phyloP scores from a whole-genome alignment of 768 basidiomycete species.

The Tylopilus intermedius region DNA sequence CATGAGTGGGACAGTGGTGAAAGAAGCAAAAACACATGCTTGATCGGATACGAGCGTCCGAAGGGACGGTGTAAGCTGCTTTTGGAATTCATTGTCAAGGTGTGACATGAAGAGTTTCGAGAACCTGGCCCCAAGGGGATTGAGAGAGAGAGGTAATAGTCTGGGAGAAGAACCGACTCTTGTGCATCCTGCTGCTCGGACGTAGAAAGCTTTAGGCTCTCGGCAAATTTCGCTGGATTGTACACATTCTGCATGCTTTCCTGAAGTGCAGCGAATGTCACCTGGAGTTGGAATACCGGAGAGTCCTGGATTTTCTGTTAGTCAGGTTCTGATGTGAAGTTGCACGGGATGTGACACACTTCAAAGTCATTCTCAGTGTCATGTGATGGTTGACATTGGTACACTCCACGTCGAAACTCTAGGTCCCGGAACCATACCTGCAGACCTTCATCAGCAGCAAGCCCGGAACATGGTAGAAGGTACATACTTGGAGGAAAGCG shows the following conservation, averaged over 20 bases:
- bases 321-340: neutral
- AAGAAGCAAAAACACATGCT: slow-evolving; percentile 35
- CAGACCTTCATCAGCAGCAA: slow-evolving; percentile 5
- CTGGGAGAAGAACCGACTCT: slow-evolving; percentile 55
- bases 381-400: slow-evolving; percentile 60
- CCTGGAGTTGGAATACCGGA: slow-evolving; percentile 73
- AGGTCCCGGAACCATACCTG: slow-evolving; percentile 92
- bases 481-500: slow-evolving; percentile 78
- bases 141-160: slow-evolving; percentile 3
- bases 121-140: slow-evolving; percentile 49
- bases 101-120: slow-evolving; percentile 93
- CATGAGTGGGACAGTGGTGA: slow-evolving; percentile 2
- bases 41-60: slow-evolving; percentile 70
- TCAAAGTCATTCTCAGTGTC: slow-evolving; percentile 42
- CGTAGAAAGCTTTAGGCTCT: slow-evolving; percentile 74
- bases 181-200: slow-evolving; percentile 96
- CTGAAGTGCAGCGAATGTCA: slow-evolving; percentile 83
- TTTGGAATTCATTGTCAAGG: slow-evolving; percentile 81
- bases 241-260: slow-evolving; percentile 63
- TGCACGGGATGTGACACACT: slow-evolving; percentile 28
- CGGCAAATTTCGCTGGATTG: slow-evolving; percentile 80
- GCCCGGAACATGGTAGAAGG: neutral
- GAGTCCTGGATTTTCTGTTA: slow-evolving; percentile 48
- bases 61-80: slow-evolving; percentile 61
- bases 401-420: slow-evolving; percentile 79